Base-by-base conservation (phyloP, 2,329 filamentous ascomycete genomes). In the Paramyrothecium sp. region DNA sequence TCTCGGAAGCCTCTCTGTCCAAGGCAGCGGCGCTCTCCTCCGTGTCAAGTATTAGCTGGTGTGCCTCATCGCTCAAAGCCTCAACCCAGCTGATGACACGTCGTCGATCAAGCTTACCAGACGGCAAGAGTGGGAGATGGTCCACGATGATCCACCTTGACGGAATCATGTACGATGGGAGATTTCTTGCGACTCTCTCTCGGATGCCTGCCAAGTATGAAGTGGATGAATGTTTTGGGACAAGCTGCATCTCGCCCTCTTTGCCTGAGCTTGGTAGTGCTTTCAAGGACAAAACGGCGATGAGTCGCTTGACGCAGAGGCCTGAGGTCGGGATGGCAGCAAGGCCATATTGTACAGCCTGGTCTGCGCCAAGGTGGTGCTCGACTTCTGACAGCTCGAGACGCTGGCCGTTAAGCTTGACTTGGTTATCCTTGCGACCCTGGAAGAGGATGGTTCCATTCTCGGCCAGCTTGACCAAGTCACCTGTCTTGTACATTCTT, bases 381-480 rank as follows among this genome's bases (percentile, higher is more conserved):
- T 20, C 17, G 17, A 50, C 2, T 48, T 52, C 1, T 41, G 51
- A 53, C 3, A 80, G 68, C 67, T 80, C 85, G 54, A 82, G 71
- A 53, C 81, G 67, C 57, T 77, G 83, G 48, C 85, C 85, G n/a
- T 77, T 74, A 11, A 85, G 66, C 63, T 85, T 85, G 51, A 85
- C 75, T 63, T 85, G 82, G 0, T 73, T 73, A 63, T 85, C 82
- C 60, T 79, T 80, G 44, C 82, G 72, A 46, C 80, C 81, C 50
- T 80, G 61, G 55, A 73, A 78, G 1, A 68, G 57, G 17, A 80
- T 65, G 13, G 60, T 61, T 10, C 74, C 73, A 55, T 78, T 67
- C 0, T 55, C 26, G 20, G 68, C 55, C 22, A 71, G 72, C 20
- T 58, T 57, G 7, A 56, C 61, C 12, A 66, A 56, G 51, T 65